These are phyloP conservation scores for Pichia sp. DNA, from an alignment of 1,139 yeast species.

Conservation along the genomic window DNA sequence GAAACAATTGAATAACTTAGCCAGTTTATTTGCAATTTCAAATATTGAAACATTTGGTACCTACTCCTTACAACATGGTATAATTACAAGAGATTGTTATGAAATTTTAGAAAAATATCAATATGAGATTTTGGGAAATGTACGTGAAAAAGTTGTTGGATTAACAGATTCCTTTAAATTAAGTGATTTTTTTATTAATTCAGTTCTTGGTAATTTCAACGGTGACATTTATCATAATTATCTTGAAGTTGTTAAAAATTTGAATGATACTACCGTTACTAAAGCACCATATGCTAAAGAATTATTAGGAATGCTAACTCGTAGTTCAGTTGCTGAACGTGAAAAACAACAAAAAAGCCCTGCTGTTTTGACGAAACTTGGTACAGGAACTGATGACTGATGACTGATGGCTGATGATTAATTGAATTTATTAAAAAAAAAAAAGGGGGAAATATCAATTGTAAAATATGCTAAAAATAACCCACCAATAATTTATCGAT, in stretches of 20 bases:
- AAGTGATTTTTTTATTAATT: slow-evolving; percentile 77
- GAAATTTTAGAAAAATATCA: slow-evolving; percentile 30
- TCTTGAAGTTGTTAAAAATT: slow-evolving; percentile 44
- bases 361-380: slow-evolving; percentile 34
- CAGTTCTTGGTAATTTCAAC: slow-evolving; percentile 77
- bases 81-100: slow-evolving; percentile 44
- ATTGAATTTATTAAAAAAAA: neutral
- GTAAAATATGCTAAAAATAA: neutral
- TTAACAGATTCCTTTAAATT: slow-evolving; percentile 87
- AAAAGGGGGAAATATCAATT: neutral
- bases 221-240: slow-evolving; percentile 87
- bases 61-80: slow-evolving; percentile 62
- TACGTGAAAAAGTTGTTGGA: slow-evolving; percentile 71
- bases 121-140: slow-evolving; percentile 39
- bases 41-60: slow-evolving; percentile 74
- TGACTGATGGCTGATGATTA: too few relatives aligned
- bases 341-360: slow-evolving; percentile 42
- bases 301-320: slow-evolving; percentile 46
- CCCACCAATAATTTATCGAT: too few relatives aligned
- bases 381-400: slow-evolving; percentile 3
- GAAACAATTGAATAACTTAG: slow-evolving; percentile 41
- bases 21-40: slow-evolving; percentile 59
- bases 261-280: slow-evolving; percentile 47
- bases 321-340: slow-evolving; percentile 44
- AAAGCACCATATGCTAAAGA: slow-evolving; percentile 57